These are phyloP conservation scores for Cercophora scortea DNA, from an alignment of 495 filamentous ascomycete genomes.

Conservation along the genomic window DNA sequence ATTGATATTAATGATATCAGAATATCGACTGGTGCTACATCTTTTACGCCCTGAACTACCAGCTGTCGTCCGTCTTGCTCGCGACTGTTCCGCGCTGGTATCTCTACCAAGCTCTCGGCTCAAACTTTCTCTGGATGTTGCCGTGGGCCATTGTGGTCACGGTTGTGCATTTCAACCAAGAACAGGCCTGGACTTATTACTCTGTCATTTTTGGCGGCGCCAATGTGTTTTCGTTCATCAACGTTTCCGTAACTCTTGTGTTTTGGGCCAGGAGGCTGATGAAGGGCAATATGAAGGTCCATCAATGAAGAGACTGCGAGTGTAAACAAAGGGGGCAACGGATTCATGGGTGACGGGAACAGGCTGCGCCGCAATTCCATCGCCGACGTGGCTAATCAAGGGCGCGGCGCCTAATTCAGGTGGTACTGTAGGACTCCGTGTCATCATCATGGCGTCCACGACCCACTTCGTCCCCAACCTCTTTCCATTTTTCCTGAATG, in stretches of 20 bases:
- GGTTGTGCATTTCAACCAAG: conserved; percentile 33
- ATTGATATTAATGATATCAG: conserved; percentile 9
- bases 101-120: conserved; percentile 54
- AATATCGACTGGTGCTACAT: conserved; percentile 71
- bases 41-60: conserved; percentile 59
- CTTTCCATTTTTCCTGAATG: too few species aligned
- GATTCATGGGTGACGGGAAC: too few species aligned
- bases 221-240: conserved; percentile 58
- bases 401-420: too few species aligned
- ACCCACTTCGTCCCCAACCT: too few species aligned
- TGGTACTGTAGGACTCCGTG: too few species aligned
- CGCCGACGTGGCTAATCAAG: too few species aligned
- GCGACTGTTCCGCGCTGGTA: conserved; percentile 63
- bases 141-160: conserved; percentile 65
- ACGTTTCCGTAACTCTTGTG: conserved; percentile 39
- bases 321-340: too few species aligned
- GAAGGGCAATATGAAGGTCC: conserved; percentile 32
- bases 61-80: conserved; percentile 56
- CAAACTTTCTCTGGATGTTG: conserved; percentile 62
- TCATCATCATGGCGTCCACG: too few species aligned
- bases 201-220: conserved; percentile 61
- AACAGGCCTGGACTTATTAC: conserved; percentile 62
- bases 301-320: too few species aligned
- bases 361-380: too few species aligned
- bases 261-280: conserved; percentile 51